Percentiles rank a stretch among this genome's conserved stretches.
phyloP scores from a whole-genome alignment of 495 filamentous ascomycete genomes.

The Penicillium egyptiacum region DNA sequence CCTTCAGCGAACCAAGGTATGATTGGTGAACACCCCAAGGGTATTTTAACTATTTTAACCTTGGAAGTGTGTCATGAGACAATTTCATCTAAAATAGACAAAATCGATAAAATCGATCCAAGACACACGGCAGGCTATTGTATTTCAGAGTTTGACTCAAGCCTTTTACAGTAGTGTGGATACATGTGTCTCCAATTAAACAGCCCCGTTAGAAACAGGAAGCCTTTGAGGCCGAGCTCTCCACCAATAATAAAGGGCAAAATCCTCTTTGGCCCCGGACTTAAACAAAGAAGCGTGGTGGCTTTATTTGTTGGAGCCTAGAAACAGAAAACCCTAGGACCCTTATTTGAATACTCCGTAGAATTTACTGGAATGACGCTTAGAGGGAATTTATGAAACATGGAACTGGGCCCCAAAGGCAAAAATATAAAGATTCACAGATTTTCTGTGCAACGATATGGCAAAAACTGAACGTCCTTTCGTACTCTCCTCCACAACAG shows the following conservation, averaged over 20 bases:
- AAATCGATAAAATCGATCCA: not conserved
- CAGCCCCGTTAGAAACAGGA: not conserved
- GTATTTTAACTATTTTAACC: not conserved
- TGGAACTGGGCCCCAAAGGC: not conserved
- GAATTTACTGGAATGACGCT: too few species aligned
- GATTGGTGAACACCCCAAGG: not conserved
- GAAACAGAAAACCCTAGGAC: too few species aligned
- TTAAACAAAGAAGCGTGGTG: too few species aligned
- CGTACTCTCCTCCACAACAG: not conserved
- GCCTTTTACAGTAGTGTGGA: not conserved
- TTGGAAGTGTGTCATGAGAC: too few species aligned
- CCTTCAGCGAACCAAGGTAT: not conserved
- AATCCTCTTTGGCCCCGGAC: too few species aligned
- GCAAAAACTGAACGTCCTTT: not conserved
- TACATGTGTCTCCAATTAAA: not conserved
- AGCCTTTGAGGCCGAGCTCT: not conserved
- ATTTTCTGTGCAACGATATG: not conserved
- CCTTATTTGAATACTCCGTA: too few species aligned
- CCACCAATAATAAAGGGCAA: not conserved
- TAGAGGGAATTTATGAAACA: too few species aligned
- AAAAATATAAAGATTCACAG: not conserved
- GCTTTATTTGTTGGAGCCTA: too few species aligned
- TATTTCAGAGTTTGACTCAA: not conserved
- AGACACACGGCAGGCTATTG: not conserved
- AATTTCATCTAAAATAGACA: slow-evolving; percentile 2